Conservation (phyloP, 176 grass and related monocot genomes). For the Puya raimondii region DNA sequence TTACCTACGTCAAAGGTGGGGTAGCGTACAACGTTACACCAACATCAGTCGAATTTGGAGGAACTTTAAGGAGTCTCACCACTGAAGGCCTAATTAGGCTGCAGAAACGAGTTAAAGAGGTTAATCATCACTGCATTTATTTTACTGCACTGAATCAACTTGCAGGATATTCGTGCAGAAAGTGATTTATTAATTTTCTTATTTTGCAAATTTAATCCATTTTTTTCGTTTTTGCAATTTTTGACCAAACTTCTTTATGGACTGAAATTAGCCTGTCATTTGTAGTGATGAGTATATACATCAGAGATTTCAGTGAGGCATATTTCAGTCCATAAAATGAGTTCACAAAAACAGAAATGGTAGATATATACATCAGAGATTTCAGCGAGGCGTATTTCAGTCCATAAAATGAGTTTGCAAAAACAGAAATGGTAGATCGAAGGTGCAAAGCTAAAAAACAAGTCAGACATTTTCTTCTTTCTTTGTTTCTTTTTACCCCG, state of each 20-base stretch:
- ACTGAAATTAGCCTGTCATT: too few species aligned
- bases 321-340: too few species aligned
- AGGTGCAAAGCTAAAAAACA: too few species aligned
- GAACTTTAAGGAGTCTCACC: constrained; percentile 84
- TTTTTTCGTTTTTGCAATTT: background rate
- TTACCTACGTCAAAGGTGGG: constrained; percentile 75
- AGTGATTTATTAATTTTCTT: background rate
- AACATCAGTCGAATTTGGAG: constrained; percentile 64
- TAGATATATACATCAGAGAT: too few species aligned
- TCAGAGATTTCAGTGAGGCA: too few species aligned
- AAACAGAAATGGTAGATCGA: too few species aligned
- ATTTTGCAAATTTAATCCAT: background rate
- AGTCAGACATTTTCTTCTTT: too few species aligned
- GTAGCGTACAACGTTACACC: constrained; percentile 41
- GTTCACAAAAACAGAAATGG: too few species aligned
- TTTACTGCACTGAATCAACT: constrained; percentile 7
- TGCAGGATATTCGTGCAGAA: background rate
- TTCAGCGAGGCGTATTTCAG: too few species aligned
- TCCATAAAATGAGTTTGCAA: too few species aligned
- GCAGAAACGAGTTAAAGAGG: constrained; percentile 65
- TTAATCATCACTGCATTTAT: constrained; percentile 14
- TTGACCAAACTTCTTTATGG: background rate
- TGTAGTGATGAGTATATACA: too few species aligned
- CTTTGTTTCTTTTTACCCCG: too few species aligned
- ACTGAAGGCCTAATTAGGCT: constrained; percentile 59